phyloP scores from a whole-genome alignment of 1,139 yeast species.

The Schwanniomyces etchellsii region DNA sequence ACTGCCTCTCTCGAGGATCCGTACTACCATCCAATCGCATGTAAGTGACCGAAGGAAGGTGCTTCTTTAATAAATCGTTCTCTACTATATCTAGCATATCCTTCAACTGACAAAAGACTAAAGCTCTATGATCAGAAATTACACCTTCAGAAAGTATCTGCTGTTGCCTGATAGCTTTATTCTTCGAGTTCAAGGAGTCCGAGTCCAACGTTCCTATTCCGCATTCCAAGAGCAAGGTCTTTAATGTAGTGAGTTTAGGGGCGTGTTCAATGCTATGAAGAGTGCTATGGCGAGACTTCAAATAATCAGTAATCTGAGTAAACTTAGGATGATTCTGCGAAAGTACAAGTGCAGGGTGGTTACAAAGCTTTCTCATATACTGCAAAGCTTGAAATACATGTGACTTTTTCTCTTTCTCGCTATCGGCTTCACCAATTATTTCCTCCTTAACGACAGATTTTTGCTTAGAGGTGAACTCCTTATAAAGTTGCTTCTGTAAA shows the following conservation, averaged over 20 bases:
- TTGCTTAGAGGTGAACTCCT: constrained; percentile 87
- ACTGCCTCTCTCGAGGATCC: constrained; percentile 88
- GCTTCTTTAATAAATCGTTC: constrained; percentile 73
- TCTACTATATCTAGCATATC: constrained; percentile 98
- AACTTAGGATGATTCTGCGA: constrained; percentile 83
- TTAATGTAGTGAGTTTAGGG: constrained; percentile 82
- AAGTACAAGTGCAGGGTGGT: constrained; percentile 93
- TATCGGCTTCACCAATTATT: constrained; percentile 35
- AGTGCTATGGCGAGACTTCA: constrained; percentile 54
- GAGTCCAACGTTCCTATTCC: constrained; percentile 76
- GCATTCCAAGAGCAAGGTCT: constrained; percentile 80
- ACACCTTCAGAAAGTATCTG: constrained; percentile 57
- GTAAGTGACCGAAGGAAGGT: constrained; percentile 87
- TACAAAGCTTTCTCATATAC: constrained; percentile 94
- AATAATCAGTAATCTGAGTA: constrained; percentile 53
- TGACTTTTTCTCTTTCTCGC: constrained; percentile 56
- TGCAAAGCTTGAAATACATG: constrained; percentile 97
- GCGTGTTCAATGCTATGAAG: constrained; percentile 77
- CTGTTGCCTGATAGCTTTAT: constrained; percentile 23
- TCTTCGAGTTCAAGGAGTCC: constrained; percentile 26
- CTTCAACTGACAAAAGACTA: constrained; percentile 92
- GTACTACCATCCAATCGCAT: constrained; percentile 95
- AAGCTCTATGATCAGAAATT: constrained; percentile 91
- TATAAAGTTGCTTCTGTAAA: constrained; percentile 79
- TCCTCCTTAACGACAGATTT: constrained; percentile 67